Conservation (phyloP, 768 basidiomycete genomes). For the Fomitopsis pulvina region DNA sequence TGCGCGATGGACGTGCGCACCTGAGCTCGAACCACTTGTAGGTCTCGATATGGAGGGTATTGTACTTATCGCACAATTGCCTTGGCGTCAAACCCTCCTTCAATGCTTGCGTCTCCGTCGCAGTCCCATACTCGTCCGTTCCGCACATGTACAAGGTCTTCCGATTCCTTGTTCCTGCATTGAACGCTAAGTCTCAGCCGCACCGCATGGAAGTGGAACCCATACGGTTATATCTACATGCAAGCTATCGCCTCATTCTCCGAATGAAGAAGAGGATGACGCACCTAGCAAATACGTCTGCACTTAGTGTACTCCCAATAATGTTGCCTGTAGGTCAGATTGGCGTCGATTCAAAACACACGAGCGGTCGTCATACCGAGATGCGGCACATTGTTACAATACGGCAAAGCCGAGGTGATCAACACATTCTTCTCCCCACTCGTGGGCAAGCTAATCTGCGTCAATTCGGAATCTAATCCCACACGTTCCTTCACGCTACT, state of each 20-base stretch:
- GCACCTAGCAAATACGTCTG: constrained; percentile 93
- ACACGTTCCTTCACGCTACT: constrained; percentile 11
- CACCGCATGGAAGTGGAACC: background rate
- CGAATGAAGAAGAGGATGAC: constrained; percentile 19
- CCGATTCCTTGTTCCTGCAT: constrained; percentile 65
- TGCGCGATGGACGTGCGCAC: constrained; percentile 31
- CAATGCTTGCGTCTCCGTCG: constrained; percentile 94
- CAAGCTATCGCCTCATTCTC: background rate
- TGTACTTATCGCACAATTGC: constrained; percentile 87
- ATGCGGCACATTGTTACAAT: constrained; percentile 97
- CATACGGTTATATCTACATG: constrained; percentile 23
- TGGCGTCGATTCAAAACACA: constrained; percentile 2
- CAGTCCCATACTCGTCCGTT: constrained; percentile 99
- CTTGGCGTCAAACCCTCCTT: constrained; percentile 78
- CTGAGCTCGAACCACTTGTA: constrained; percentile 98
- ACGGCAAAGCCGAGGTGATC: constrained; percentile 92
- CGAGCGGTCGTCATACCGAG: constrained; percentile 48
- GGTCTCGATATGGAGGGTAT: constrained; percentile 81
- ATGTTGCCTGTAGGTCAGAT: constrained; percentile 57
- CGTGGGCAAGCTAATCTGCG: constrained; percentile 55
- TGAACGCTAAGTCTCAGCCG: background rate
- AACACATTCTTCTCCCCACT: constrained; percentile 84
- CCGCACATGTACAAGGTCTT: constrained; percentile 94
- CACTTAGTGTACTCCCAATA: constrained; percentile 93
- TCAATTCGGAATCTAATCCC: constrained; percentile 1